A percentile compares a stretch with the other conserved stretches of the same genome.
Conservation (phyloP, 2,329 filamentous ascomycete species). For the Dendrostoma leiphaemia region DNA sequence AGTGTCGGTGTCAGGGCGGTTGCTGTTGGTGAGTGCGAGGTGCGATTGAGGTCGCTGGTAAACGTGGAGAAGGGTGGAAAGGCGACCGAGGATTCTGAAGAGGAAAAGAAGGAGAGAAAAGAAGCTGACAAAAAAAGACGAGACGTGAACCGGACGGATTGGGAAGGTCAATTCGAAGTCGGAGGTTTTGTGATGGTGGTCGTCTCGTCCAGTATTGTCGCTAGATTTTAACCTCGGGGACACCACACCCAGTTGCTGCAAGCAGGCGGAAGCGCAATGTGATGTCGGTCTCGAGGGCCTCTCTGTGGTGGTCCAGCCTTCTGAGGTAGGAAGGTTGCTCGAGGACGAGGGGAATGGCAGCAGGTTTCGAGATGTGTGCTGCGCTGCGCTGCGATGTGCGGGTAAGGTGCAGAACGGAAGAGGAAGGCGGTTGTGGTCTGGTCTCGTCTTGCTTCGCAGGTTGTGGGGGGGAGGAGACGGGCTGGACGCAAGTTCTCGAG, state of each 20-base stretch:
- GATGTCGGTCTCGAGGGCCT: neutral
- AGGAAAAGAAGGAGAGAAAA: neutral
- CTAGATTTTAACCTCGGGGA: too few relatives aligned
- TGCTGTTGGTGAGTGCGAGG: neutral
- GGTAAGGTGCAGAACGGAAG: neutral
- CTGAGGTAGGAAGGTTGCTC: slow-evolving; percentile 1
- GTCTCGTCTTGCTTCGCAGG: too few relatives aligned
- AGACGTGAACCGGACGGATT: neutral
- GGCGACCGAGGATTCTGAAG: neutral
- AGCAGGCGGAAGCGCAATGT: neutral
- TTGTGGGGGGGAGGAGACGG: too few relatives aligned
- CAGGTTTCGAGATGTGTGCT: neutral
- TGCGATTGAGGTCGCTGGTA: neutral
- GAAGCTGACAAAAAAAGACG: neutral
- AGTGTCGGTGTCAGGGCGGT: neutral
- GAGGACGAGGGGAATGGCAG: neutral
- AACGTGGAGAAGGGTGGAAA: neutral
- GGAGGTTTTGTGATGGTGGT: neutral
- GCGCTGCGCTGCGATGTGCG: too few relatives aligned
- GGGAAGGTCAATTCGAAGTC: slow-evolving; percentile 1
- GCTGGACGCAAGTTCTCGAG: too few relatives aligned
- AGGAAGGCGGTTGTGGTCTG: neutral
- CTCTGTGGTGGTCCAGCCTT: neutral
- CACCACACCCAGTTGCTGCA: neutral
- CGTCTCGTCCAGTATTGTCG: too few relatives aligned